Percentiles rank a stretch among this genome's conserved stretches.
Evolutionary conservation across 306 rosid genomes (phyloP).

Genomic region (Castanea mollissima): DNA sequence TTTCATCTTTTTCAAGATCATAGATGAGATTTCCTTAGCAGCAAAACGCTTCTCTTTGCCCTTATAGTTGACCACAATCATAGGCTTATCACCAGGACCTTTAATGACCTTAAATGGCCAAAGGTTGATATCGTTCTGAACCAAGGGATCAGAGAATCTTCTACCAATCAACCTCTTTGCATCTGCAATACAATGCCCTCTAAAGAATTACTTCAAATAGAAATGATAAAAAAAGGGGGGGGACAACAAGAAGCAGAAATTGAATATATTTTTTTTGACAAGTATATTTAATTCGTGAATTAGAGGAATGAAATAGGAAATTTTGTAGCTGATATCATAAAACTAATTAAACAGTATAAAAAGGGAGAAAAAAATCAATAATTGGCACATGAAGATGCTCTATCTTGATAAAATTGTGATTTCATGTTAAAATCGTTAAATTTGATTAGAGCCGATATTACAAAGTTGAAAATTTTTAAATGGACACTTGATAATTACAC

Average conservation of each 20-base stretch:
- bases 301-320: no score
- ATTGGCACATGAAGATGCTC: no score
- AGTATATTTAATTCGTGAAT: no score
- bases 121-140: neutral
- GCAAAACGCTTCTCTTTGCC: neutral
- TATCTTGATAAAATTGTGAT: no score
- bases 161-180: constrained; percentile 10
- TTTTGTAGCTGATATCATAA: no score
- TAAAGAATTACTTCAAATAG: neutral
- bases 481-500: no score
- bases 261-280: neutral
- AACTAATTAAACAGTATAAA: no score
- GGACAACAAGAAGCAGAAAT: neutral
- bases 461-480: no score
- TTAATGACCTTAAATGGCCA: constrained; percentile 1
- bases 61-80: neutral
- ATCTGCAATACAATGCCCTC: neutral
- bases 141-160: neutral
- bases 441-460: no score
- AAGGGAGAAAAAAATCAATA: no score
- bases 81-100: neutral
- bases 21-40: constrained; percentile 5
- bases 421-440: no score
- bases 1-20: neutral
- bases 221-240: no score